These are phyloP conservation scores for Suillus variegatus DNA, from an alignment of 768 basidiomycete genomes.

Conservation along the genomic window DNA sequence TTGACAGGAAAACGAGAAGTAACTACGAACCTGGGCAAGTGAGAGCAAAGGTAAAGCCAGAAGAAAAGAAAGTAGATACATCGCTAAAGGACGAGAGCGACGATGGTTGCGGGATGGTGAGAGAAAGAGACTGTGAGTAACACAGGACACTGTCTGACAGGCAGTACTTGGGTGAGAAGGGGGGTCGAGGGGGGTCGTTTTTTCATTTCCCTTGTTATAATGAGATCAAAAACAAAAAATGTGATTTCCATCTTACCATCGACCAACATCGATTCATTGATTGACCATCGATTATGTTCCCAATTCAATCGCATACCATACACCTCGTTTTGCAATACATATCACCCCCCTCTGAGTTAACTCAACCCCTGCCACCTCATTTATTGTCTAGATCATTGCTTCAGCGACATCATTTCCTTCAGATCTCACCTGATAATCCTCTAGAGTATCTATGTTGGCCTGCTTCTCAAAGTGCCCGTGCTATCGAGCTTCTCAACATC, in stretches of 20 bases:
- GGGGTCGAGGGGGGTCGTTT: conserved; percentile 17
- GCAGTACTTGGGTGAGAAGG: neutral
- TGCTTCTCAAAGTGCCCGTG: conserved; percentile 34
- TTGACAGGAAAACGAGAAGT: neutral
- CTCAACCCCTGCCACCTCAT: conserved; percentile 55
- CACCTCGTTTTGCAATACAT: conserved; percentile 59
- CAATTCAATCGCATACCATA: conserved; percentile 39
- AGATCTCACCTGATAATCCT: conserved; percentile 49
- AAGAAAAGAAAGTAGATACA: conserved; percentile 33
- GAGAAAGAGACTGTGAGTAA: neutral
- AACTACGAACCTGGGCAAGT: conserved; percentile 33
- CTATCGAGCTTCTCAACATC: conserved; percentile 47
- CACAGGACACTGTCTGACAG: neutral
- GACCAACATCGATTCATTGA: neutral
- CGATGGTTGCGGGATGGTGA: neutral
- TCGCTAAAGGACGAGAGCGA: conserved; percentile 11
- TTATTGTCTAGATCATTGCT: conserved; percentile 59
- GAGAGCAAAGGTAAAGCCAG: conserved; percentile 28
- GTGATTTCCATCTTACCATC: conserved; percentile 3
- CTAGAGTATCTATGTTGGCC: conserved; percentile 72
- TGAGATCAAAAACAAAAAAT: neutral
- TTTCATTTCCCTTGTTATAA: neutral
- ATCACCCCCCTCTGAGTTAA: conserved; percentile 48
- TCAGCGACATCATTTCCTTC: conserved; percentile 67
- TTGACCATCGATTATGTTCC: conserved; percentile 29